Evolutionary conservation across 1,139 yeast species (phyloP).

Genomic region (Meyerozyma athensensis): DNA sequence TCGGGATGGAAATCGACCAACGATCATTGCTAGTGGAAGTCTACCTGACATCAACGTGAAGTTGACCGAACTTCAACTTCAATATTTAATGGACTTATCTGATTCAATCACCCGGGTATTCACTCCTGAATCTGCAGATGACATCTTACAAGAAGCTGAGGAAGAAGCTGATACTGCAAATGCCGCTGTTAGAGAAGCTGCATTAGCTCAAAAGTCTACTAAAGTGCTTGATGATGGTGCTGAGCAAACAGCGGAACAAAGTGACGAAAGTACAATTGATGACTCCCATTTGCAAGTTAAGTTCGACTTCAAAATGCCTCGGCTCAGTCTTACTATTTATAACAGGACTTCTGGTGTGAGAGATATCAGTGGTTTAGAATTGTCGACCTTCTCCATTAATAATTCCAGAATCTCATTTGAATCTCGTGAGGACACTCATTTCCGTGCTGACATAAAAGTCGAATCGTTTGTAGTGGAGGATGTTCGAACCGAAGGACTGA

Average conservation of each 20-base stretch:
- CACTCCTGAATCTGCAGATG: constrained; percentile 30
- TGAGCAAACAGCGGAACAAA: neutral
- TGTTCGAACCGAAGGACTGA: constrained; percentile 55
- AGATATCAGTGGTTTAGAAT: constrained; percentile 36
- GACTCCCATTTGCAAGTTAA: constrained; percentile 36
- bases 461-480: constrained; percentile 78
- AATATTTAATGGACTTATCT: constrained; percentile 51
- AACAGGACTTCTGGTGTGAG: constrained; percentile 45
- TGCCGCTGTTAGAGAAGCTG: constrained; percentile 34
- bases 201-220: constrained; percentile 8
- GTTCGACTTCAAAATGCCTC: constrained; percentile 55
- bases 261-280: constrained; percentile 2
- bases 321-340: constrained; percentile 60
- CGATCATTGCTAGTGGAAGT: constrained; percentile 51
- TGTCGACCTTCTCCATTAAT: constrained; percentile 64
- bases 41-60: constrained; percentile 64
- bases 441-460: constrained; percentile 57
- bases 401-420: constrained; percentile 48
- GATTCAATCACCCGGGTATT: constrained; percentile 59
- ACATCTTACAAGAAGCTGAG: constrained; percentile 48
- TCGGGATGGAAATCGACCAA: constrained; percentile 37
- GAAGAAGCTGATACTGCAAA: constrained; percentile 60
- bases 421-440: constrained; percentile 52
- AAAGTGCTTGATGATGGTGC: neutral
- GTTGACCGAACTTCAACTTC: constrained; percentile 74